Base-by-base conservation (phyloP, 305 asterid genomes). In the Fraxinus greggii region DNA sequence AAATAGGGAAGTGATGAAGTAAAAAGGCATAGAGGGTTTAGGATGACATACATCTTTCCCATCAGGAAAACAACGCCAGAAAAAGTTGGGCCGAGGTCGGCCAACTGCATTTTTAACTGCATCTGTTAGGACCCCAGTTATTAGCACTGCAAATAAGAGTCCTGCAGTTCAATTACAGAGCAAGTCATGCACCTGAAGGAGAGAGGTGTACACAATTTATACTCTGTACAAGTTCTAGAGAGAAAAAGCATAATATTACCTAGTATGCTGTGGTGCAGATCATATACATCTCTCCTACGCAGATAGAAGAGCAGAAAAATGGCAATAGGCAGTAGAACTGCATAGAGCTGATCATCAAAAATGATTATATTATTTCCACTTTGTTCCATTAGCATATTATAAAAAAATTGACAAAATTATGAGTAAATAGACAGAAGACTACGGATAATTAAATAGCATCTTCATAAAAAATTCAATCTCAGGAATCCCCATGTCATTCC, bases 21-120 rank as follows among this genome's bases (percentile, higher is more conserved):
- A 72, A 45, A 17, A 32, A 36, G 8, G 79, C 33, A 59, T 4
- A n/a, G 19, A 33, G 9, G 77, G 33, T 48, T 28, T 33, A 82
- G 21, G 79, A 45, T 29, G 29, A 33, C 86, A 38, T 90, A 93
- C 98, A 81, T 87, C 95, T 82, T 4, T 19, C 72, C 98, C 98
- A 76, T 95, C 95, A 2, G 98, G 98, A 88, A 95, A 95, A 87
- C 98, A 95, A 40, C 98, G 97, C 97, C 93, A 95, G 74, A 95
- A 95, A 72, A 95, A 95, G 81, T 93, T 90, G 0, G 98, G 98
- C 0, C 98, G 87, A 15, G 98, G 98, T 65, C 98, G 88, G 63
- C 98, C 98, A 32, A 92, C 93, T 29, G 92, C 98, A 84, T 89
- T 82, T 88, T 95, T 95, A 65, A 95, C 83, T 32, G 98, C 89